Conservation (phyloP, 208 protist genomes). For the Vickermania ingenoplastis region DNA sequence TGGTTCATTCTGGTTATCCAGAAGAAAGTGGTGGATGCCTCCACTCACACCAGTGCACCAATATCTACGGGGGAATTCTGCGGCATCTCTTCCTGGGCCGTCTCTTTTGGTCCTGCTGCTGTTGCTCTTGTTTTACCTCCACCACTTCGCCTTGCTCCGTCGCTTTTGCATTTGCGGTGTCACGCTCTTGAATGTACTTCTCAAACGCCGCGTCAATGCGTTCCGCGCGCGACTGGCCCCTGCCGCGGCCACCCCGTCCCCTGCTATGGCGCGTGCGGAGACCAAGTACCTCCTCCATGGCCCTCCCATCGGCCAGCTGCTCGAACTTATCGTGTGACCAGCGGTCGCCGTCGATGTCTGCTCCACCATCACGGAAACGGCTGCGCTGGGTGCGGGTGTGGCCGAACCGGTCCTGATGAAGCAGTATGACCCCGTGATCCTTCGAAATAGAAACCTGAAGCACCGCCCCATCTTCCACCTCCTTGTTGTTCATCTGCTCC, state of each 20-base stretch:
- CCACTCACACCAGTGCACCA: no score
- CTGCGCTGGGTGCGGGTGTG: conserved; percentile 19
- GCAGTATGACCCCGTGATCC: conserved; percentile 78
- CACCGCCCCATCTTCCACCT: conserved; percentile 36
- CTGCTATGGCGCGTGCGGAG: conserved; percentile 17
- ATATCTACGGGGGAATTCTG: no score
- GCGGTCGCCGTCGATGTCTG: conserved; percentile 8
- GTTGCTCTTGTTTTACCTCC: no score
- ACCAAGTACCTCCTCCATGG: conserved; percentile 44
- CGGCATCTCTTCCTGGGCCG: no score
- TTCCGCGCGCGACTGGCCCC: conserved; percentile 7
- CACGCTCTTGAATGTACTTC: conserved; percentile 21
- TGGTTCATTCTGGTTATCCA: no score
- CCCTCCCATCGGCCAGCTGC: conserved; percentile 34
- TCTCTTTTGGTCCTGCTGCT: no score
- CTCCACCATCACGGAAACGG: neutral
- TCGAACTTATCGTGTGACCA: conserved; percentile 81
- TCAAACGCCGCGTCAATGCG: conserved; percentile 35
- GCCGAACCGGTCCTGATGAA: conserved; percentile 19
- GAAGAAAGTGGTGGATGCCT: no score
- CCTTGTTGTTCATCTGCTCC: conserved; percentile 58
- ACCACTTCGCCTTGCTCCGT: neutral
- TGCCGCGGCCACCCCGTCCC: conserved; percentile 19
- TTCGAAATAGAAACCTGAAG: conserved; percentile 58
- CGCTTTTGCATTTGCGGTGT: conserved; percentile 2